Evolutionary conservation across 2,329 filamentous ascomycete genomes (phyloP).

Genomic region (Pestalotiopsis sp.): DNA sequence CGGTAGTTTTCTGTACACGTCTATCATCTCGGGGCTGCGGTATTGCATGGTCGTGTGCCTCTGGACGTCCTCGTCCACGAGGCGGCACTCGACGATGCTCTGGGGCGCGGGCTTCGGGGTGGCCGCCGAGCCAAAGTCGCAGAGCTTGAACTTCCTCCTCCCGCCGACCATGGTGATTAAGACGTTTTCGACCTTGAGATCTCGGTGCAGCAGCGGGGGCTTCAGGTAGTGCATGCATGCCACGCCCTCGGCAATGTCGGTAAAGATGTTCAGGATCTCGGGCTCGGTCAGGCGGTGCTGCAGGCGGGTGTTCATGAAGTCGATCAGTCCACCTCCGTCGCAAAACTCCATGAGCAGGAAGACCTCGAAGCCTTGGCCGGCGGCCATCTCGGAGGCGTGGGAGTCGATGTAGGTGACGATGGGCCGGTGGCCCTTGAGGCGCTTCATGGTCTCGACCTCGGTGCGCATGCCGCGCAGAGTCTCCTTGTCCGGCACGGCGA

Average conservation of each 20-base stretch:
- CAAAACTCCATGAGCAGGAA: constrained; percentile 99
- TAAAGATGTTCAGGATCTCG: constrained; percentile 96
- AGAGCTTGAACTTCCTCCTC: constrained; percentile 87
- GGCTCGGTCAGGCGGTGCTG: constrained; percentile 97
- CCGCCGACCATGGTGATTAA: constrained; percentile 74
- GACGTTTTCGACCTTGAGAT: constrained; percentile 98
- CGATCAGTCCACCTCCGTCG: constrained; percentile 90
- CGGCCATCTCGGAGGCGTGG: constrained; percentile 90
- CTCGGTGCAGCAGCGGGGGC: constrained; percentile 87
- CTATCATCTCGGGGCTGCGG: constrained; percentile 97
- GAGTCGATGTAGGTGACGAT: constrained; percentile 99
- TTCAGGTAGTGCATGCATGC: constrained; percentile 99
- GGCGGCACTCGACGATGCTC: constrained; percentile 82
- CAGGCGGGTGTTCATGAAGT: constrained; percentile 98
- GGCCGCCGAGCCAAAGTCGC: constrained; percentile 95
- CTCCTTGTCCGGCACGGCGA: constrained; percentile 95
- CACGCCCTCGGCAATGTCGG: constrained; percentile 92
- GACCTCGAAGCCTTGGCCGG: constrained; percentile 92
- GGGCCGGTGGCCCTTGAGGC: constrained; percentile 91
- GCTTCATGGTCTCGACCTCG: constrained; percentile 99
- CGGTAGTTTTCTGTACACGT: constrained; percentile 93
- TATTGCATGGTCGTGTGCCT: constrained; percentile 97
- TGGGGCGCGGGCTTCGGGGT: constrained; percentile 81
- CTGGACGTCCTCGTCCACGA: constrained; percentile 96
- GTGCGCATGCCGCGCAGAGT: constrained; percentile 94